phyloP scores from a whole-genome alignment of 108 stramenopile species.

The Licmophora abbreviata region DNA sequence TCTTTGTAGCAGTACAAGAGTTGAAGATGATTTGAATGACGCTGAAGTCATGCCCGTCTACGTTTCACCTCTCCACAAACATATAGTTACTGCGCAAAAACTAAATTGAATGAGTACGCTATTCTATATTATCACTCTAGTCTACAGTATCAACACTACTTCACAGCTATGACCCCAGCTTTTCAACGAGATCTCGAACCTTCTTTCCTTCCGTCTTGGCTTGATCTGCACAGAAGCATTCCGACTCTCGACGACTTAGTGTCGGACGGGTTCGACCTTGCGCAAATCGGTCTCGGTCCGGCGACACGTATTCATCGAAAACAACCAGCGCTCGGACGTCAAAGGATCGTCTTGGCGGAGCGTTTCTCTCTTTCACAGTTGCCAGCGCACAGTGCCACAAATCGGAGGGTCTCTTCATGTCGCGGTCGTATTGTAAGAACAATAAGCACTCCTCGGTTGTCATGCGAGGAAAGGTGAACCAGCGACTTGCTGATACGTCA shows the following conservation, averaged over 20 bases:
- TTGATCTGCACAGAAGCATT: slow-evolving; percentile 52
- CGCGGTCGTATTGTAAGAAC: slow-evolving; percentile 54
- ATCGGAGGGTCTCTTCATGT: slow-evolving; percentile 23
- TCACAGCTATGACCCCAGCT: too few species aligned
- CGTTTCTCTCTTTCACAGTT: not conserved
- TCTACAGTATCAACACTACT: too few species aligned
- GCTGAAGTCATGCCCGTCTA: too few species aligned
- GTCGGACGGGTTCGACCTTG: slow-evolving; percentile 17
- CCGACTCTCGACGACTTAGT: slow-evolving; percentile 39
- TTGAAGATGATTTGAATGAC: too few species aligned
- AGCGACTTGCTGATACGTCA: slow-evolving; percentile 18
- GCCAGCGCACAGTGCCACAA: slow-evolving; percentile 43
- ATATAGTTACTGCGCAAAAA: too few species aligned
- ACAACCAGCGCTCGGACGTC: slow-evolving; percentile 43
- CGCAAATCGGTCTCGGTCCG: slow-evolving; percentile 26
- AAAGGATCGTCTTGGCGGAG: slow-evolving; percentile 34
- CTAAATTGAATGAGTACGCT: too few species aligned
- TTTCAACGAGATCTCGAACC: too few species aligned
- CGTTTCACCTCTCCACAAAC: too few species aligned
- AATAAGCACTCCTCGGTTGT: slow-evolving; percentile 28
- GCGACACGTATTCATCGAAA: slow-evolving; percentile 32
- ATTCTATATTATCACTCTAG: too few species aligned
- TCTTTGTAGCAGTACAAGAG: too few species aligned
- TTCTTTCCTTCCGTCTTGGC: too few species aligned
- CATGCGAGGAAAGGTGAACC: slow-evolving; percentile 44